Evolutionary conservation across 495 filamentous ascomycete genomes (phyloP), one percentile per base, ranked within the genome.

Genomic region (Podospora pseudocomata): DNA sequence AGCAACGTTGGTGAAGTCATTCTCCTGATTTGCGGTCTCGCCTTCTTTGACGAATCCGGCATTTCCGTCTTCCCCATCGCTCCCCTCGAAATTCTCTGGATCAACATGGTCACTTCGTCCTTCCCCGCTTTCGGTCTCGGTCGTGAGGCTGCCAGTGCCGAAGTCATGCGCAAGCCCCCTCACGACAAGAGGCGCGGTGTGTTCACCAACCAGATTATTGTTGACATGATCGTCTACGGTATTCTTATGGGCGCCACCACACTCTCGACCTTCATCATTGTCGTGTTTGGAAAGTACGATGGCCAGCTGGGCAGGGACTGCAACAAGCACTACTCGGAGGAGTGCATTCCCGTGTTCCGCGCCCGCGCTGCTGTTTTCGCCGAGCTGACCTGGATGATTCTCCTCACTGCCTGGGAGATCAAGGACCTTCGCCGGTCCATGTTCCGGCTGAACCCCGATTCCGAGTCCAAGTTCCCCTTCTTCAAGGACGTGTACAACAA

Each of bases 361-460:
- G 92, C 91, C 18, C 85, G 92, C 16, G 89, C 90, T 0, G 89
- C 92, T 34, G 88, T 88, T 7, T 96, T 93, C 70, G 90, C 87
- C 18, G 89, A 88, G 59, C 82, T 93, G 19, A 92, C 91, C 0
- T 93, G 89, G 82, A 80, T 91, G 57, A 85, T 91, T 23, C 85
- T 92, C 6, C 83, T 92, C 70, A 87, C 85, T 27, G 90, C 90
- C 3, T 92, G 89, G 89, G 90, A 93, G 77, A 87, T 91, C 72
- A 91, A 91, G 76, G 82, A 86, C 74, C 86, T 92, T 68, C 86
- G 88, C 1, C 86, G 88, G 4, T 88, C 85, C 56, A 78, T 93
- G 73, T 91, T 93, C 80, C 86, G 86, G 32, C 82, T 92, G 56
- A 85, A 91, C 66, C 85, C 86, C 19, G 83, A 86, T 65, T 76